Base-by-base conservation (phyloP, 345 rosid genomes). In the Lepidium aucheri region DNA sequence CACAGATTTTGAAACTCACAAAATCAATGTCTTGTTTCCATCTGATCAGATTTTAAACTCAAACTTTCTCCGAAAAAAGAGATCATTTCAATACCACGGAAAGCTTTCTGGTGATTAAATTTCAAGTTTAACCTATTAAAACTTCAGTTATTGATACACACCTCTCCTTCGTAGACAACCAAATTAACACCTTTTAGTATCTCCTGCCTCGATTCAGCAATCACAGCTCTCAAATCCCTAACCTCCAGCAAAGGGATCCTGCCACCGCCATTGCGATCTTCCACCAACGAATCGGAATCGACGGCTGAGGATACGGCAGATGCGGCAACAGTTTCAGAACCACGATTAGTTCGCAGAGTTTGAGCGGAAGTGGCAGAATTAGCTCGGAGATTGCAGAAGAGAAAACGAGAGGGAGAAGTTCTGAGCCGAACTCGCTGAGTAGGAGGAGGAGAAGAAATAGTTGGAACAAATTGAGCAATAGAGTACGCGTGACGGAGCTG, bases 111-210 rank as follows among this genome's bases (percentile, higher is more conserved):
- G 53, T 33, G 16, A 41, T 14, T 4, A 12, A 70, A 22, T 26
- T 36, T 28, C 35, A 53, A 53, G 14, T n/a, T 71, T 35, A 63
- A 36, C 3, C 18, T 20, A 47, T 2, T 26, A 11, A 44, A 34
- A 61, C 6, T 50, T 41, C 14, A 55, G 22, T 15, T 4, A 54
- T 5, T 42, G 10, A 71, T 35, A 32, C 35, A n/a, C 45, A 86
- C 99, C 97, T 95, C 99, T 71, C 99, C 99, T 75, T 87, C 87
- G 70, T 77, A 73, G 38, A 95, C 62, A 41, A 87, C 71, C 12
- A 95, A 83, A 63, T 87, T 77, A 6, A 95, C 90, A 20, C 97
- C 96, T 70, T 84, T 84, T 67, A 91, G 86, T 59, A 95, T 87
- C 81, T 91, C 87, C 78, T 91, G 90, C 47, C 81, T 82, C 41